Conservation (phyloP, 1,284 basidiomycete genomes). For the Ganoderma leucocontextum region DNA sequence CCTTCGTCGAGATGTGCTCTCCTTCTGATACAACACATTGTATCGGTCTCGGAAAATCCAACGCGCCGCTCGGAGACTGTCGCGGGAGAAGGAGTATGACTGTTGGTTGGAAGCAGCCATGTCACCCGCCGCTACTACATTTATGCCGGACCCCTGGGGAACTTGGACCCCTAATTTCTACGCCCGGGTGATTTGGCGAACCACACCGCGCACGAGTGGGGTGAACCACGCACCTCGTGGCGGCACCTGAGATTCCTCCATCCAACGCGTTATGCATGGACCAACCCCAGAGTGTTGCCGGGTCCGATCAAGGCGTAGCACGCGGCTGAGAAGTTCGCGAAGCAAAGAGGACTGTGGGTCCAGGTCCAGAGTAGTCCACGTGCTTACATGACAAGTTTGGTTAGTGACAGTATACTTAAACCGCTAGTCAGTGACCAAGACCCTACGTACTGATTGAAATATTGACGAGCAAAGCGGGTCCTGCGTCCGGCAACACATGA, state of each 20-base stretch:
- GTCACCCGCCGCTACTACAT: neutral
- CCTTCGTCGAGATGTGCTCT: neutral
- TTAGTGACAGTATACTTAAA: neutral
- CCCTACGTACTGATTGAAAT: neutral
- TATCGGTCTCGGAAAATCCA: neutral
- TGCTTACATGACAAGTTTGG: neutral
- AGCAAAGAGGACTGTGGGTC: neutral
- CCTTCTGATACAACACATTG: neutral
- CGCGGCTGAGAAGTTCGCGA: neutral
- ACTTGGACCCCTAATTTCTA: neutral
- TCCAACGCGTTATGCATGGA: neutral
- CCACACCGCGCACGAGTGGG: neutral
- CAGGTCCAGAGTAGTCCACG: too few species aligned
- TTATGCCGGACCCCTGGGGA: neutral
- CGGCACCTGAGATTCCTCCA: neutral
- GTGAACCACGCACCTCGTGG: neutral
- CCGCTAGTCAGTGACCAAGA: neutral
- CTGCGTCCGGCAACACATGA: neutral
- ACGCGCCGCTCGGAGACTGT: neutral
- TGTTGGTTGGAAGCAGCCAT: neutral
- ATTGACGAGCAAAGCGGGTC: neutral
- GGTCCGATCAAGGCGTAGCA: too few species aligned
- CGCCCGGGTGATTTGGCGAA: neutral
- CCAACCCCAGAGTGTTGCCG: too few species aligned
- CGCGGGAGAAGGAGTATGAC: neutral